Percentiles rank a stretch among this genome's conserved stretches.
These are phyloP conservation scores for Clonostachys byssicola DNA, from an alignment of 2,329 filamentous ascomycete genomes.

Conservation along the genomic window DNA sequence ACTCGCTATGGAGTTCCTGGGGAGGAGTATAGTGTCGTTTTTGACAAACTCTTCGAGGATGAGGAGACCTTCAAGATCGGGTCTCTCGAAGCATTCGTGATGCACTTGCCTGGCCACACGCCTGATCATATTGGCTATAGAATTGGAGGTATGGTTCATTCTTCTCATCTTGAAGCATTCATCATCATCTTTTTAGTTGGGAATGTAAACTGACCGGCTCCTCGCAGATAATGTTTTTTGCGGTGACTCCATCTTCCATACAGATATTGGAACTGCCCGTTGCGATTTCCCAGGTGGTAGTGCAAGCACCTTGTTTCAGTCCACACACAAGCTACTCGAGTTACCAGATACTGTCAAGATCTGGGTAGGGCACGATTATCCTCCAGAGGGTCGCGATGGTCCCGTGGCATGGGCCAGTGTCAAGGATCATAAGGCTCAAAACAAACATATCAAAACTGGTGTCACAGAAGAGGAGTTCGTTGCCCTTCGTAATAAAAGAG, in stretches of 20 bases:
- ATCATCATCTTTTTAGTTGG: background rate
- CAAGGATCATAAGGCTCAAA: constrained; percentile 29
- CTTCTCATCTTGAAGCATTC: background rate
- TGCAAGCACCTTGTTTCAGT: constrained; percentile 31
- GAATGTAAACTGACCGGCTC: background rate
- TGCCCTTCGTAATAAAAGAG: constrained; percentile 28
- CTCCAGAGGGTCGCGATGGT: constrained; percentile 20
- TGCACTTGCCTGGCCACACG: constrained; percentile 58
- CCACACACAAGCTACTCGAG: constrained; percentile 28
- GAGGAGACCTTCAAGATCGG: constrained; percentile 50
- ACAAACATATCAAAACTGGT: constrained; percentile 36
- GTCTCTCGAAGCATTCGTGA: constrained; percentile 30
- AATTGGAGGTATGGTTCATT: constrained; percentile 34
- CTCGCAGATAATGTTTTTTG: constrained; percentile 34
- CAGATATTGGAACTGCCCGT: constrained; percentile 40
- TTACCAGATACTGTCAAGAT: constrained; percentile 34
- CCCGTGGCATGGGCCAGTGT: constrained; percentile 35
- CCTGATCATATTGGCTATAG: constrained; percentile 57
- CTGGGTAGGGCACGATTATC: constrained; percentile 49
- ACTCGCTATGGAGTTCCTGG: constrained; percentile 37
- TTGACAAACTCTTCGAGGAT: constrained; percentile 49
- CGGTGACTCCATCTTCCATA: constrained; percentile 44
- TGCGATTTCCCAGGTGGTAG: constrained; percentile 47
- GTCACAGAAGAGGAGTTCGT: constrained; percentile 34
- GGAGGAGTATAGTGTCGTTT: constrained; percentile 37